Percentiles rank a stretch among this genome's conserved stretches.
These are phyloP conservation scores for Malus hybrid DNA, from an alignment of 331 rosid species.

Conservation along the genomic window DNA sequence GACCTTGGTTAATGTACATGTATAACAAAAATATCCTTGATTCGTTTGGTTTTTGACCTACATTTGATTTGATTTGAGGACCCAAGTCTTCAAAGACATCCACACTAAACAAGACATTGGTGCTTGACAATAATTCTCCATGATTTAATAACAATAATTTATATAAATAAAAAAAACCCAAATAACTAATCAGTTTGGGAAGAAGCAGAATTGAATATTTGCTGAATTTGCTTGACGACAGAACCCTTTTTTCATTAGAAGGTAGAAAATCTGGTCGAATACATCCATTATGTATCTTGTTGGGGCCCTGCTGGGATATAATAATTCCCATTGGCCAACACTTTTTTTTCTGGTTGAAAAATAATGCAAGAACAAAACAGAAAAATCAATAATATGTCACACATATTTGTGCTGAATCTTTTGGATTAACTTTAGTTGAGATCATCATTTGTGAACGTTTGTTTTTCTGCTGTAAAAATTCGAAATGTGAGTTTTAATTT, in stretches of 20 bases:
- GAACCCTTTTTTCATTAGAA: neutral
- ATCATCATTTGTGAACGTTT: slow-evolving; percentile 2
- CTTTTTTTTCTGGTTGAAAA: neutral
- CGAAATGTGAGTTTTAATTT: neutral
- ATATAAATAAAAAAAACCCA: neutral
- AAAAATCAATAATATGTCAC: slow-evolving; percentile 10
- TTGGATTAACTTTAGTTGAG: neutral
- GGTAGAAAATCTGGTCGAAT: neutral
- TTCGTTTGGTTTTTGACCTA: neutral
- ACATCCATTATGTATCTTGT: slow-evolving; percentile 3
- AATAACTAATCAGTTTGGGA: neutral
- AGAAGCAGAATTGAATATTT: neutral
- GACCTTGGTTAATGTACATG: too few species aligned
- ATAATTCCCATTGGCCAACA: neutral
- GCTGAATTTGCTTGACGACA: slow-evolving; percentile 9
- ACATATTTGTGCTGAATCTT: neutral
- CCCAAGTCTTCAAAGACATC: slow-evolving; percentile 8
- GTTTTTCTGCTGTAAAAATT: neutral
- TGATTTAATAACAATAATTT: neutral
- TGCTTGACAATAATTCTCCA: slow-evolving; percentile 15
- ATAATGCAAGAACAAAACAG: neutral
- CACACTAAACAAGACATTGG: neutral
- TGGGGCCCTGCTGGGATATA: slow-evolving; percentile 10
- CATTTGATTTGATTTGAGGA: slow-evolving; percentile 2
- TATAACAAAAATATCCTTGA: neutral